Conservation (phyloP, 441 rosid genomes). For the Euphorbia corollata region DNA sequence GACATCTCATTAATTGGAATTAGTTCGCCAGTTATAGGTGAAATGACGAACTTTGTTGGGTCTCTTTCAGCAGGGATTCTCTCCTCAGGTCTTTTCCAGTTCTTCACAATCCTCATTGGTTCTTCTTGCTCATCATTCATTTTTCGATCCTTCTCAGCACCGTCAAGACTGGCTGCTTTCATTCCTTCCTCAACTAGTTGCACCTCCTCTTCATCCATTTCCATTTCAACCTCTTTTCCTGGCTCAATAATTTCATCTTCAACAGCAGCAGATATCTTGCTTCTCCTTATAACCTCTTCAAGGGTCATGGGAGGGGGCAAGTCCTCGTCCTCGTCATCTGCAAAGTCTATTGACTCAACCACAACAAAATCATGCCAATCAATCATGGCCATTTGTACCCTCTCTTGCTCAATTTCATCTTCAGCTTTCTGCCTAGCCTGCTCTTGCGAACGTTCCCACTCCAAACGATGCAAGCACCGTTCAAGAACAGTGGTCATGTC, state of each 20-base stretch:
- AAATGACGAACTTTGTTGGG: conserved; percentile 71
- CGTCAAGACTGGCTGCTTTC: conserved; percentile 68
- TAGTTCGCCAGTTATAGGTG: conserved; percentile 93
- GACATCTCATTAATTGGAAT: conserved; percentile 95
- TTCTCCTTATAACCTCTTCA: conserved; percentile 85
- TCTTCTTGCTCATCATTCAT: conserved; percentile 58
- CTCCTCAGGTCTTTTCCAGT: conserved; percentile 99
- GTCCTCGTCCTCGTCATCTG: conserved; percentile 89
- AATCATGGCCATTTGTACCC: conserved; percentile 91
- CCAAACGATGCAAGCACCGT: conserved; percentile 82
- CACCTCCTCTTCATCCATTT: conserved; percentile 97
- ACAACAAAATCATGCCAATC: conserved; percentile 98
- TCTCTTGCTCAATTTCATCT: conserved; percentile 93
- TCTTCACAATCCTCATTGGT: conserved; percentile 92
- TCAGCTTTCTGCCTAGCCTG: conserved; percentile 91
- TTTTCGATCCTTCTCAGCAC: conserved; percentile 34
- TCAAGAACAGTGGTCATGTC: conserved; percentile 87
- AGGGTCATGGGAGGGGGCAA: conserved; percentile 88
- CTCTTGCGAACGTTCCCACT: conserved; percentile 93
- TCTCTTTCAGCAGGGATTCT: conserved; percentile 84
- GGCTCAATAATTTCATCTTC: conserved; percentile 78
- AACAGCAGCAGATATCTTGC: conserved; percentile 62
- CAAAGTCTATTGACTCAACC: conserved; percentile 87
- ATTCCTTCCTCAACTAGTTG: conserved; percentile 95
- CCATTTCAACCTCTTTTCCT: conserved; percentile 95